Evolutionary conservation across 1,284 basidiomycete genomes (phyloP).

Genomic region (Pseudozyma pruni): DNA sequence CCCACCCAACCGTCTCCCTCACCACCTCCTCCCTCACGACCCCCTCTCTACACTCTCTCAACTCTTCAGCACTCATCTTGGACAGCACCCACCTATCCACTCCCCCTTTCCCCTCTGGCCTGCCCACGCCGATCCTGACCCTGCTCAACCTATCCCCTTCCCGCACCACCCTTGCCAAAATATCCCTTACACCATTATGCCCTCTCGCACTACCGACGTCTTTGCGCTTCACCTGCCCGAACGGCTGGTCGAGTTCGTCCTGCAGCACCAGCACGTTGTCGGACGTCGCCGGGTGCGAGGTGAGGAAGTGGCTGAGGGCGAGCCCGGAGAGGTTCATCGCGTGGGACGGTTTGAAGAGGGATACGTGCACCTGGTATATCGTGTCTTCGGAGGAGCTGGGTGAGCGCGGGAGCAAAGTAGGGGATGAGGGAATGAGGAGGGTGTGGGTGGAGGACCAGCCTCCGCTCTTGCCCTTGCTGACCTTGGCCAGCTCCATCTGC

Average conservation of each 20-base stretch:
- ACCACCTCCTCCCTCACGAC: slow-evolving; percentile 5
- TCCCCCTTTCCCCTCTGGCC: slow-evolving; percentile 9
- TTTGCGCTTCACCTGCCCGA: slow-evolving; percentile 14
- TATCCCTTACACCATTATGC: slow-evolving; percentile 37
- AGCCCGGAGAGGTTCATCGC: slow-evolving; percentile 42
- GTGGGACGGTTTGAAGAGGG: slow-evolving; percentile 31
- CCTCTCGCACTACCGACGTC: slow-evolving; percentile 24
- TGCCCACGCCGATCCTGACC: slow-evolving; percentile 28
- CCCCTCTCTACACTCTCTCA: not conserved
- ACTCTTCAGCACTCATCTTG: slow-evolving; percentile 16
- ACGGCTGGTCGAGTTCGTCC: slow-evolving; percentile 37
- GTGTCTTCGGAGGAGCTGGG: not conserved
- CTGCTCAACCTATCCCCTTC: slow-evolving; percentile 4
- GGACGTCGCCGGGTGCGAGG: not conserved
- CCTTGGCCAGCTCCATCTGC: too few species aligned
- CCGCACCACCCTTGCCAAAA: slow-evolving; percentile 3
- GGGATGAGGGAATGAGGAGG: slow-evolving; percentile 9
- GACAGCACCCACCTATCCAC: slow-evolving; percentile 37
- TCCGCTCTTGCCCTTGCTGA: slow-evolving; percentile 1
- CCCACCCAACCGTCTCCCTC: slow-evolving; percentile 9
- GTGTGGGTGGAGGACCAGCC: slow-evolving; percentile 10
- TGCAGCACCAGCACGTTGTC: slow-evolving; percentile 31
- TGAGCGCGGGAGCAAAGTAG: not conserved
- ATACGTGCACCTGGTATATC: slow-evolving; percentile 15
- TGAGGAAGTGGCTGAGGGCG: slow-evolving; percentile 12